These are phyloP conservation scores for Chrysoporthe deuterocubensis DNA, from an alignment of 2,329 filamentous ascomycete species.

Conservation along the genomic window DNA sequence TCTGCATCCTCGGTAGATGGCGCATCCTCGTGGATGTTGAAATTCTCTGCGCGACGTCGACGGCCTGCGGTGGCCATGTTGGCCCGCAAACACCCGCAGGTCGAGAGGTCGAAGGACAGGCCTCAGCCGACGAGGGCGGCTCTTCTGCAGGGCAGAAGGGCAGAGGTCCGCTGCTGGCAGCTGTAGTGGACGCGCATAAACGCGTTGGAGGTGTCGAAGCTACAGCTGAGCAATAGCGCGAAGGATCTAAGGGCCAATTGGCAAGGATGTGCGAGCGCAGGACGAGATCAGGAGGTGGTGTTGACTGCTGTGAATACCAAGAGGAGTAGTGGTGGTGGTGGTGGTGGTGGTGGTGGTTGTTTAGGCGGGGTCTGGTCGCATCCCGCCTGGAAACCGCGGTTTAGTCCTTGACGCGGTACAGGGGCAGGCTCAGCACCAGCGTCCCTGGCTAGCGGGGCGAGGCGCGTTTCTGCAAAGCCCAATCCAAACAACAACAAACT, in stretches of 20 bases:
- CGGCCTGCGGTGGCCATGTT: constrained; percentile 33
- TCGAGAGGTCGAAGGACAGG: neutral
- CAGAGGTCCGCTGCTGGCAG: neutral
- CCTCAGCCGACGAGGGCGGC: neutral
- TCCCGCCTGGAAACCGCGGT: constrained; percentile 1
- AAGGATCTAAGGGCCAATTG: neutral
- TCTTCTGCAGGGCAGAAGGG: neutral
- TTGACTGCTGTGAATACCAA: neutral
- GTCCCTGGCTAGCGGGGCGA: constrained; percentile 13
- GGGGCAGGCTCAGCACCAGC: neutral
- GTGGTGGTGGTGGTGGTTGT: neutral
- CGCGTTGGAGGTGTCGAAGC: neutral
- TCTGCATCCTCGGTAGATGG: constrained; percentile 53
- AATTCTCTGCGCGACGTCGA: constrained; percentile 43
- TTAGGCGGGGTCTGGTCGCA: neutral
- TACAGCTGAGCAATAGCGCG: neutral
- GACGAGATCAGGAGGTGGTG: neutral
- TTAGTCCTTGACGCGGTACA: neutral
- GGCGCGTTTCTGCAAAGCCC: neutral
- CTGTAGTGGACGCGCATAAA: constrained; percentile 9
- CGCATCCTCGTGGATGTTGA: constrained; percentile 56
- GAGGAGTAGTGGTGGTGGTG: no score
- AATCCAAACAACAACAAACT: constrained; percentile 24
- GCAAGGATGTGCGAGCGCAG: neutral
- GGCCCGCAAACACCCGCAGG: neutral